Evolutionary conservation across 495 filamentous ascomycete genomes (phyloP).

Genomic region (Alectoria sarmentosa): DNA sequence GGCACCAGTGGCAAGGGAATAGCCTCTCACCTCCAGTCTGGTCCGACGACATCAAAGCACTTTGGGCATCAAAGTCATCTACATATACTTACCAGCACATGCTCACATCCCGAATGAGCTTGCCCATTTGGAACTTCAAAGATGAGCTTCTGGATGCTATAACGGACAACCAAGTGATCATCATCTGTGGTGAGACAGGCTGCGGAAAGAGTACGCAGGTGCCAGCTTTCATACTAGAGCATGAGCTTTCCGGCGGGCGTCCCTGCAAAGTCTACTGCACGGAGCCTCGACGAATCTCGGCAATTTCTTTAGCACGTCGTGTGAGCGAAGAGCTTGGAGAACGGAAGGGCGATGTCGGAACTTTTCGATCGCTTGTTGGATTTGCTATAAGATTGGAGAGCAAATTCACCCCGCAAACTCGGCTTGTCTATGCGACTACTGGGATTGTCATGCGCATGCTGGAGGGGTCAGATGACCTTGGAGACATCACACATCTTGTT

Average conservation of each 20-base stretch:
- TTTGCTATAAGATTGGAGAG: conserved; percentile 91
- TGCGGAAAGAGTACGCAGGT: conserved; percentile 97
- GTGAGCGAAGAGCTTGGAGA: conserved; percentile 95
- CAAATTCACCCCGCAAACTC: conserved; percentile 69
- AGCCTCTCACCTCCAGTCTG: conserved; percentile 31
- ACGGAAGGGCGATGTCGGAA: conserved; percentile 71
- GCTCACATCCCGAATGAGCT: conserved; percentile 52
- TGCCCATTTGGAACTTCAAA: conserved; percentile 87
- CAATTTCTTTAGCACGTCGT: conserved; percentile 81
- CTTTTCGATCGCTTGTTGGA: conserved; percentile 73
- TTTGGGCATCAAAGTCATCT: conserved; percentile 65
- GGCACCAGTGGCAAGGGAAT: neutral
- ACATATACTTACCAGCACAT: conserved; percentile 47
- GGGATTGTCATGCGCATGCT: conserved; percentile 97
- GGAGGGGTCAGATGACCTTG: conserved; percentile 74
- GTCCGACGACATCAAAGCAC: conserved; percentile 46
- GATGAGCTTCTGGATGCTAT: conserved; percentile 66
- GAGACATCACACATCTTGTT: conserved; percentile 85
- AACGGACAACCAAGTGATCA: conserved; percentile 69
- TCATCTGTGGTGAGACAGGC: conserved; percentile 92
- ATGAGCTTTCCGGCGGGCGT: conserved; percentile 72
- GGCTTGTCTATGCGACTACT: conserved; percentile 76
- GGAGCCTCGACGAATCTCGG: conserved; percentile 92
- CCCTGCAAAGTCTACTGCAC: conserved; percentile 91
- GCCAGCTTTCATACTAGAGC: conserved; percentile 83